A percentile compares a stretch with the other conserved stretches of the same genome.
These are phyloP conservation scores for Hortiboletus flavorubellus DNA, from an alignment of 768 basidiomycete species.

Conservation along the genomic window DNA sequence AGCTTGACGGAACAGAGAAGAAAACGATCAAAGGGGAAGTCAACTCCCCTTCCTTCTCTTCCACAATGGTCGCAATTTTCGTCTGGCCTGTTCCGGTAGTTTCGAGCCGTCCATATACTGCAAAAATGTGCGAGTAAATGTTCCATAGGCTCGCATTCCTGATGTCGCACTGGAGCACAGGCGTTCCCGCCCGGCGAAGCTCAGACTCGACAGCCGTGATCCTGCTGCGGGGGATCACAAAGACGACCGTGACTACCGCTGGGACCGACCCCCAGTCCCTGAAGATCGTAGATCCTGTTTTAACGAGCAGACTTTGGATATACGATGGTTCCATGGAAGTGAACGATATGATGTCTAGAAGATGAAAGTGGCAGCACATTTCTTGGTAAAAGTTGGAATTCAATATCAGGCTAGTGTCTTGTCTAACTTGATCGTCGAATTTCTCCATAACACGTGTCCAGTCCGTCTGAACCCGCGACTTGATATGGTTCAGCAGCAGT, in stretches of 20 bases:
- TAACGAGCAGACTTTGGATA: conserved; percentile 6
- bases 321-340: conserved; percentile 16
- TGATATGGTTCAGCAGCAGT: conserved; percentile 40
- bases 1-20: conserved; percentile 19
- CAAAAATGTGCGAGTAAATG: conserved; percentile 18
- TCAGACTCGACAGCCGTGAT: conserved; percentile 20
- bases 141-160: conserved; percentile 12
- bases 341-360: conserved; percentile 37
- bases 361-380: conserved; percentile 42
- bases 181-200: conserved; percentile 22
- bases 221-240: conserved; percentile 31
- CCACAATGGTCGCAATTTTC: conserved; percentile 18
- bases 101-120: conserved; percentile 21
- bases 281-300: conserved; percentile 23
- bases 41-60: conserved; percentile 18
- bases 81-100: conserved; percentile 13
- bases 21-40: conserved; percentile 22
- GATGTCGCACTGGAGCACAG: conserved; percentile 26
- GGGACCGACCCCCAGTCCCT: conserved; percentile 31
- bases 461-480: conserved; percentile 32
- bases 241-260: conserved; percentile 28
- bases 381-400: conserved; percentile 43
- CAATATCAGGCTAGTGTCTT: conserved; percentile 18
- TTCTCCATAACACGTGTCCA: conserved; percentile 44
- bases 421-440: conserved; percentile 20